phyloP scores from a whole-genome alignment of 257 asterid species.

The Ophiorrhiza pumila region DNA sequence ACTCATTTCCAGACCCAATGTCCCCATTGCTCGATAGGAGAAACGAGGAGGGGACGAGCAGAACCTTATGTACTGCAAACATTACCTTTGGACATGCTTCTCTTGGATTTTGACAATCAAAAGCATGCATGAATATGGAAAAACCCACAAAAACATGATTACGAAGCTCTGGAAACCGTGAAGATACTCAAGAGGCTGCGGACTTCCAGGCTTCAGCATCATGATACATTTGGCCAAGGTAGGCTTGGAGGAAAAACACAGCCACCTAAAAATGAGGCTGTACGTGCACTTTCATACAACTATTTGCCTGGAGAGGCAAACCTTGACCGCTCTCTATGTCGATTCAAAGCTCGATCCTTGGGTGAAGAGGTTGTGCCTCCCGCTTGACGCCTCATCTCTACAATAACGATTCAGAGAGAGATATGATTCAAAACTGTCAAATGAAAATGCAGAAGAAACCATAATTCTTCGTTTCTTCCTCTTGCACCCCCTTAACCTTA shows the following conservation, averaged over 20 bases:
- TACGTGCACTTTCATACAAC: constrained; percentile 7
- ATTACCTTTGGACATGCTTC: not conserved
- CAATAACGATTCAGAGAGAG: constrained; percentile 10
- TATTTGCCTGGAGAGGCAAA: constrained; percentile 46
- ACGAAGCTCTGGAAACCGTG: not conserved
- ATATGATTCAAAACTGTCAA: not conserved
- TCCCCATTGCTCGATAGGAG: constrained; percentile 3
- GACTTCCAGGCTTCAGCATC: constrained; percentile 4
- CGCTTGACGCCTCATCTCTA: constrained; percentile 42
- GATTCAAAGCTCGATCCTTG: constrained; percentile 36
- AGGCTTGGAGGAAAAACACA: constrained; percentile 7
- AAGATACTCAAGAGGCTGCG: not conserved
- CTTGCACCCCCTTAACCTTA: not conserved
- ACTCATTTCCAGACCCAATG: not conserved
- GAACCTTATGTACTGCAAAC: constrained; percentile 13
- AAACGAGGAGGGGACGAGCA: not conserved
- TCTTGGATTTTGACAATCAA: no score
- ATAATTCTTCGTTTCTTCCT: not conserved
- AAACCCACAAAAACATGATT: not conserved
- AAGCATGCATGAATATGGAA: constrained; percentile 3
- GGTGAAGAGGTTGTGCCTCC: constrained; percentile 45
- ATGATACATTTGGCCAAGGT: constrained; percentile 7
- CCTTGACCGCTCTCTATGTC: constrained; percentile 36
- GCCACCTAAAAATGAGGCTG: constrained; percentile 20
- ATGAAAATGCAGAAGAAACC: constrained; percentile 3